Evolutionary conservation across 805 yeast genomes (phyloP).

Genomic region (Metschnikowia santaceciliae): DNA sequence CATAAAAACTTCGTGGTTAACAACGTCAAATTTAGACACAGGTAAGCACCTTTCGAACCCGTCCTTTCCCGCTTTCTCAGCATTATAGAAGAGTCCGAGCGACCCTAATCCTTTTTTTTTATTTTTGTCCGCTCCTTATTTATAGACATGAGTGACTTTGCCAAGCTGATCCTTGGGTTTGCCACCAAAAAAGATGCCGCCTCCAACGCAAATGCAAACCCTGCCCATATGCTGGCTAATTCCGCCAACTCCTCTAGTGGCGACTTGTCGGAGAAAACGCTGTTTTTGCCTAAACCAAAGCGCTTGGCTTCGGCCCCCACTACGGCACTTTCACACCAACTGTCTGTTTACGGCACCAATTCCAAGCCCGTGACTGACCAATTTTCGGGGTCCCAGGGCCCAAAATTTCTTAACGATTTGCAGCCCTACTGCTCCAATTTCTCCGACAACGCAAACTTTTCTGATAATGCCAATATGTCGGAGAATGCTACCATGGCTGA

Average conservation of each 20-base stretch:
- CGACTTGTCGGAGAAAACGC: background rate
- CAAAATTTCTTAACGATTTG: conserved; percentile 14
- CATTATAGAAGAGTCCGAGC: background rate
- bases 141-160: conserved; percentile 41
- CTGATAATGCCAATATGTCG: background rate
- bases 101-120: background rate
- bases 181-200: conserved; percentile 28
- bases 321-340: conserved; percentile 59
- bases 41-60: too few species aligned
- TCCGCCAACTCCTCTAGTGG: conserved; percentile 2
- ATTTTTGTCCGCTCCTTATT: background rate
- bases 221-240: background rate
- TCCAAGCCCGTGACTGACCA: conserved; percentile 7
- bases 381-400: background rate
- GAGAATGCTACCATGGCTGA: too few species aligned
- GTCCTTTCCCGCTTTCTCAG: background rate
- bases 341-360: conserved; percentile 69
- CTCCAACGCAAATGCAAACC: background rate
- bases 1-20: too few species aligned
- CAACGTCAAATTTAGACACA: too few species aligned
- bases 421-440: conserved; percentile 20
- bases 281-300: conserved; percentile 39
- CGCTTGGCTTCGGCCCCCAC: conserved; percentile 52
- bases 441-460: background rate
- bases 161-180: conserved; percentile 42